A percentile compares a stretch with the other conserved stretches of the same genome.
phyloP scores from a whole-genome alignment of 345 rosid species.

The Excoecaria agallocha region DNA sequence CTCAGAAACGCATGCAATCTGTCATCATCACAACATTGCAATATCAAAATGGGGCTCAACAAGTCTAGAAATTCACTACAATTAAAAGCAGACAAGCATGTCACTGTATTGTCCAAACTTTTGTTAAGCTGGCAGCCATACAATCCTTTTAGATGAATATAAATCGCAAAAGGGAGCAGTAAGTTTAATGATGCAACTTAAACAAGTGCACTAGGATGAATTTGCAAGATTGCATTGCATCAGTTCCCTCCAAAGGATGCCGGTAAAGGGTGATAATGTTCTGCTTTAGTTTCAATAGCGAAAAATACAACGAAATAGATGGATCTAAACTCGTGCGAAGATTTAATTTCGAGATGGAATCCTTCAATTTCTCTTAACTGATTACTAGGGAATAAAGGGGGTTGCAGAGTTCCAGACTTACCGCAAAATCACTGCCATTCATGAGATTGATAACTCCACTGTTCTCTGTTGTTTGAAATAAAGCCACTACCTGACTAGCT shows the following conservation, averaged over 20 bases:
- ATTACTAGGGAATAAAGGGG: background rate
- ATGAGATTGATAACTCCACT: conserved; percentile 20
- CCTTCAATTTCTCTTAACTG: background rate
- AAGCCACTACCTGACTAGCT: conserved; percentile 31
- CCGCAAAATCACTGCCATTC: conserved; percentile 37
- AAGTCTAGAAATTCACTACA: background rate
- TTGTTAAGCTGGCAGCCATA: too few species aligned
- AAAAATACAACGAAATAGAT: background rate
- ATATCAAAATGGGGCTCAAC: background rate
- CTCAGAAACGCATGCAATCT: conserved; percentile 36
- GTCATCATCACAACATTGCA: background rate
- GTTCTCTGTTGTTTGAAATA: conserved; percentile 34
- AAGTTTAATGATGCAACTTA: background rate
- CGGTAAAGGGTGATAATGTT: background rate
- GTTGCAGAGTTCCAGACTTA: conserved; percentile 8
- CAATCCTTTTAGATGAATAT: too few species aligned
- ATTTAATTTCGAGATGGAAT: background rate
- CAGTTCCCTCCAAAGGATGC: background rate
- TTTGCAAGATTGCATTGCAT: background rate
- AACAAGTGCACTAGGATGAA: background rate
- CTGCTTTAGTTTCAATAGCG: background rate
- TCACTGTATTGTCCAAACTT: background rate
- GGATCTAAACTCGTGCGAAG: background rate
- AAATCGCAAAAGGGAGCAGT: background rate
- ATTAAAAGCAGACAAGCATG: background rate